These are phyloP conservation scores for Magnusiomyces ingens DNA, from an alignment of 1,139 yeast species.

Conservation along the genomic window DNA sequence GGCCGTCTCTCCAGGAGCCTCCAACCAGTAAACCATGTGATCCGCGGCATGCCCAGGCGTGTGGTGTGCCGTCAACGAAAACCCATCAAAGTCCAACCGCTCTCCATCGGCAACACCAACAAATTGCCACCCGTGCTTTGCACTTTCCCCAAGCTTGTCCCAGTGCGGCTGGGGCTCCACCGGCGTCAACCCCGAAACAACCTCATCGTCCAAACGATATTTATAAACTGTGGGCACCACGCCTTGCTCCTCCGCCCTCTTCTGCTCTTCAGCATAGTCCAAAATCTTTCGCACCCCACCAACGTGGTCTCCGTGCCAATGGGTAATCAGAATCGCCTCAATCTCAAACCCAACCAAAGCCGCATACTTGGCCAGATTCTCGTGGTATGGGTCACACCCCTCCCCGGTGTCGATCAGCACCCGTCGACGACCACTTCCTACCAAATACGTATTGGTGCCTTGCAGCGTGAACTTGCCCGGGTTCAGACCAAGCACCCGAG, in stretches of 20 bases:
- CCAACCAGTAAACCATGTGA: constrained; percentile 33
- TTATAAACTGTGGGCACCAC: constrained; percentile 10
- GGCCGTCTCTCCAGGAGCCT: constrained; percentile 28
- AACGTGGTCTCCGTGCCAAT: constrained; percentile 37
- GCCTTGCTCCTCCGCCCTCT: constrained; percentile 11
- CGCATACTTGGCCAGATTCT: constrained; percentile 25
- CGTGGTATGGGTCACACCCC: constrained; percentile 29
- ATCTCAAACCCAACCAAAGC: constrained; percentile 25
- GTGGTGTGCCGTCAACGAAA: constrained; percentile 28
- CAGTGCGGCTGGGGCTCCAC: background rate
- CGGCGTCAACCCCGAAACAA: background rate
- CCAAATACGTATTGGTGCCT: constrained; percentile 38
- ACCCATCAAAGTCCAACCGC: constrained; percentile 28
- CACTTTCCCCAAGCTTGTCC: constrained; percentile 1
- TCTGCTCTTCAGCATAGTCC: background rate
- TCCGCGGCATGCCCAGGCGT: constrained; percentile 39
- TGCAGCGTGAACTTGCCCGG: constrained; percentile 37
- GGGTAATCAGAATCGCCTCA: constrained; percentile 32
- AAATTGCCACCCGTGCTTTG: constrained; percentile 12
- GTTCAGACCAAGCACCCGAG: constrained; percentile 36
- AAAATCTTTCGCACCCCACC: constrained; percentile 29
- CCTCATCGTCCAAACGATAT: constrained; percentile 6
- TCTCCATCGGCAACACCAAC: constrained; percentile 27
- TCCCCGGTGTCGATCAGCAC: constrained; percentile 37
- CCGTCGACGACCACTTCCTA: constrained; percentile 32